Base-by-base conservation (phyloP, 1,139 yeast species). In the Candida sanyaensis region DNA sequence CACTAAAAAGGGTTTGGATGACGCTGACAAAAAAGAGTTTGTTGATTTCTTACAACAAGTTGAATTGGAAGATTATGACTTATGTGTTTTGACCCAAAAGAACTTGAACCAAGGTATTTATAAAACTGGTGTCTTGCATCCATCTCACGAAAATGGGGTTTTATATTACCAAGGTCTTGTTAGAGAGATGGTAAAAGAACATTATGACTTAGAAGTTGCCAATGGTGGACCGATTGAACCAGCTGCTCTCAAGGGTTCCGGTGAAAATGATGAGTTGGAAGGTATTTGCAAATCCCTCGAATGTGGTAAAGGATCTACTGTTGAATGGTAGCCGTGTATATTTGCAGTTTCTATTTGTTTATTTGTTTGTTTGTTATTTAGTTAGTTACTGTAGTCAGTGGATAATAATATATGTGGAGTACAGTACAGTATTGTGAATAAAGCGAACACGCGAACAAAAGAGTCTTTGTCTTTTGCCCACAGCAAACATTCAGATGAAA, bases 11-110 rank as follows among this genome's bases (percentile, higher is more conserved):
- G 86, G 86, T 8, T 60, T 80, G 45, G 72, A 69, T 31, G 77
- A 78, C 30, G 73, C 64, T 1, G 69, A 75, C 44, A 80, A 79
- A 66, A 78, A 78, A 56, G 86, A 81, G 56, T 81, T 81, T 68
- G 83, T 81, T 42, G 86, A 81, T 53, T 81, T 81, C 60, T 69
- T 81, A 60, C 85, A 81, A 60, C 68, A 76, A 59, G 86, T 81
- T 49, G 86, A 81, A 62, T 55, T 78, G 41, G 86, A 81, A 63
- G 86, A 81, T 62, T 81, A 69, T 63, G 77, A 81, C 57, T 69
- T 81, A 54, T 81, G 86, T 65, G 79, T 72, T 51, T 69, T 70
- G 57, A 81, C 86, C 6, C 86, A 81, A 59, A 77, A 77, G 66
- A 81, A 81, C 64, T 71, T 81, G 58, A 79, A 78, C 62, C 81